A percentile compares a stretch with the other conserved stretches of the same genome.
phyloP scores from a whole-genome alignment of 2,329 filamentous ascomycete genomes.

The Dactylella cylindrospora region DNA sequence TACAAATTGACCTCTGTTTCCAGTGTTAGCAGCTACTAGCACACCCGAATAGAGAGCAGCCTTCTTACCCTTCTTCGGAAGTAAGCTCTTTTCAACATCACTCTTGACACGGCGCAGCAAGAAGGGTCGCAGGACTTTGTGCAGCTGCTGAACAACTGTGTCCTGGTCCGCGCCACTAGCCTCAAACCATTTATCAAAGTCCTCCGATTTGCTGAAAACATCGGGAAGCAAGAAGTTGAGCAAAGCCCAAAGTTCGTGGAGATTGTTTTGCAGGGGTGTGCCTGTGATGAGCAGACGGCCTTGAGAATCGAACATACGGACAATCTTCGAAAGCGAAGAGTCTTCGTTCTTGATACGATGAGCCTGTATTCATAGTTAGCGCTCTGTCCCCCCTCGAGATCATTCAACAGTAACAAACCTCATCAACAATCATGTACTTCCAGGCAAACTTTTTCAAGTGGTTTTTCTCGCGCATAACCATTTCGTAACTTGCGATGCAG shows the following conservation, averaged over 20 bases:
- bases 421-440: constrained; percentile 99
- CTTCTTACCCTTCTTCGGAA: constrained; percentile 74
- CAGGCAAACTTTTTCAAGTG: constrained; percentile 97
- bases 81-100: constrained; percentile 94
- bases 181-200: constrained; percentile 98
- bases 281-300: constrained; percentile 95
- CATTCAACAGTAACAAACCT: constrained; percentile 57
- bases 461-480: constrained; percentile 93
- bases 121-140: constrained; percentile 89
- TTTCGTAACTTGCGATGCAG: constrained; percentile 97
- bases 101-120: constrained; percentile 92
- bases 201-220: constrained; percentile 93
- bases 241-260: constrained; percentile 96
- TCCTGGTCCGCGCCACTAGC: constrained; percentile 88
- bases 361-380: constrained; percentile 54
- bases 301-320: constrained; percentile 91
- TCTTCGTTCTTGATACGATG: constrained; percentile 99
- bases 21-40: constrained; percentile 14
- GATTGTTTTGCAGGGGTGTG: constrained; percentile 94
- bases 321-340: constrained; percentile 93
- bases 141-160: constrained; percentile 91
- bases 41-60: background rate
- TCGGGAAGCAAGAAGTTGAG: constrained; percentile 98
- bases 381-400: too few species aligned
- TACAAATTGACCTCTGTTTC: constrained; percentile 80